Conservation (phyloP, 352 stramenopile species). For the Phytopythium vexans region DNA sequence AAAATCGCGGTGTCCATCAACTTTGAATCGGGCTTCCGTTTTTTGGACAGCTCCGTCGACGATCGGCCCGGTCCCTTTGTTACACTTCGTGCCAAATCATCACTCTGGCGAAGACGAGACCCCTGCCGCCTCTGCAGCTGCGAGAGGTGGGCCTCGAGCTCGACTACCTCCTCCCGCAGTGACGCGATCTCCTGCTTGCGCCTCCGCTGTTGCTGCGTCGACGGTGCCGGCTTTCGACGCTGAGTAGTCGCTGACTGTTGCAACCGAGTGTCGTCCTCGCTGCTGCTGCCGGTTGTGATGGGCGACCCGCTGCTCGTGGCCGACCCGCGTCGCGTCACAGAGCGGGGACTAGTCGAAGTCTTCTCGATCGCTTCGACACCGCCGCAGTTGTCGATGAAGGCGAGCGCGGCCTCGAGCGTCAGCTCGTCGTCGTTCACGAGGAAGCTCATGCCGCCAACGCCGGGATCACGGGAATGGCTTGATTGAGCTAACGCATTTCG, state of each 20-base stretch:
- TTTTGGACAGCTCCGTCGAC: neutral
- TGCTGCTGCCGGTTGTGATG: neutral
- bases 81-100: neutral
- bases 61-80: neutral
- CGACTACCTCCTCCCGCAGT: constrained; percentile 19
- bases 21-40: neutral
- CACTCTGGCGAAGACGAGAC: neutral
- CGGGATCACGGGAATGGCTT: no score
- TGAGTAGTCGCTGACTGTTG: neutral
- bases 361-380: neutral
- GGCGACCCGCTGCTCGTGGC: neutral
- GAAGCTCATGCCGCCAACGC: constrained; percentile 16
- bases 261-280: constrained; percentile 10
- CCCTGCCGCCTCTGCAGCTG: constrained; percentile 15
- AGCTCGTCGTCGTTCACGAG: constrained; percentile 13
- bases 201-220: constrained; percentile 23
- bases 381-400: constrained; percentile 19
- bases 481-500: no score
- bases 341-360: neutral
- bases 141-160: constrained; percentile 25
- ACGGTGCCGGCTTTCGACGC: constrained; percentile 19
- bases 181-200: constrained; percentile 26
- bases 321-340: neutral
- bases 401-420: constrained; percentile 18
- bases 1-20: constrained; percentile 18